These are phyloP conservation scores for Mycena filopes DNA, from an alignment of 768 basidiomycete genomes.

Conservation along the genomic window DNA sequence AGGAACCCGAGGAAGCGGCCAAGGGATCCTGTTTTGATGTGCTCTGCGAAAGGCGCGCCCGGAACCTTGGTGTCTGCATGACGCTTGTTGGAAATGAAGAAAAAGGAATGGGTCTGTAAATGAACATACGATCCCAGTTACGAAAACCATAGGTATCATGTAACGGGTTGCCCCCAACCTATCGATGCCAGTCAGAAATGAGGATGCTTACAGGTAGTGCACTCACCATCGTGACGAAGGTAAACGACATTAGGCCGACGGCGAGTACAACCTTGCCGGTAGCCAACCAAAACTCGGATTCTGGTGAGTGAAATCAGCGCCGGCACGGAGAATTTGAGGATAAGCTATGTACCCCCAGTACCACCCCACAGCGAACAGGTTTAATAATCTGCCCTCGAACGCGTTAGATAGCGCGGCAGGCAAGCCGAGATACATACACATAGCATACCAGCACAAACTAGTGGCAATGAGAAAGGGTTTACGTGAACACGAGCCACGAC, in stretches of 20 bases:
- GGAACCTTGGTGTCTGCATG: slow-evolving; percentile 52
- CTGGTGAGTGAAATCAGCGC: slow-evolving; percentile 35
- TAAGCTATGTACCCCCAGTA: slow-evolving; percentile 56
- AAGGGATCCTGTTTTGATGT: slow-evolving; percentile 60
- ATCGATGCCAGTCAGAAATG: not conserved
- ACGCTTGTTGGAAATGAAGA: not conserved
- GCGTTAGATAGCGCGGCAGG: not conserved
- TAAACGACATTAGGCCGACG: slow-evolving; percentile 60
- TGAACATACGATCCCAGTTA: slow-evolving; percentile 58
- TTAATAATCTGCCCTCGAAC: slow-evolving; percentile 47
- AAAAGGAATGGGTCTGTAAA: not conserved
- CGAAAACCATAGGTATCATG: slow-evolving; percentile 66
- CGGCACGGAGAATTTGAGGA: not conserved
- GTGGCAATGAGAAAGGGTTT: not conserved
- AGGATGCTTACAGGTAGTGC: not conserved
- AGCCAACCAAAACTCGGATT: slow-evolving; percentile 68
- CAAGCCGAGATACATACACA: slow-evolving; percentile 43
- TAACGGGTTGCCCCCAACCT: slow-evolving; percentile 63
- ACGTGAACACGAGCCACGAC: not conserved
- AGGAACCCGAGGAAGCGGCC: slow-evolving; percentile 74
- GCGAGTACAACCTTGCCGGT: slow-evolving; percentile 61
- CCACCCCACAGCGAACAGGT: slow-evolving; percentile 59
- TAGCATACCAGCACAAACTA: slow-evolving; percentile 52
- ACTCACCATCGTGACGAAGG: slow-evolving; percentile 64
- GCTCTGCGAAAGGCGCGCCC: slow-evolving; percentile 67